phyloP scores from a whole-genome alignment of 169 alveolate species.

The Eimeria falciformis region DNA sequence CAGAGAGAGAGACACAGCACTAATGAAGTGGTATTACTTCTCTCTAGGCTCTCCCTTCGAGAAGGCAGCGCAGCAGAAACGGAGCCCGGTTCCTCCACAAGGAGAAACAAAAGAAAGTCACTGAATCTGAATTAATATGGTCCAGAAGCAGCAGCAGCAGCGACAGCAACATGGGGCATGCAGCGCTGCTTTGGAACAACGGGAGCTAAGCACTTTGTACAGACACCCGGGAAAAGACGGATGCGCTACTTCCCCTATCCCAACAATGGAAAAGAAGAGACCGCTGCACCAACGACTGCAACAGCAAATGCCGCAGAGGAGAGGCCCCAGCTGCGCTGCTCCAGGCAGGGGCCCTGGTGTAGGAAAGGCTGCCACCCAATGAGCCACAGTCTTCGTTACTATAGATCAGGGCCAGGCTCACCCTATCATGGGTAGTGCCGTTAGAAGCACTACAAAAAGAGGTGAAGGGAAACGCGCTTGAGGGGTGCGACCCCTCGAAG shows the following conservation, averaged over 20 bases:
- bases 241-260: slow-evolving; percentile 21
- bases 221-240: slow-evolving; percentile 18
- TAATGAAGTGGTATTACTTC: neutral
- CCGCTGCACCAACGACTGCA: slow-evolving; percentile 43
- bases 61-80: too few species aligned
- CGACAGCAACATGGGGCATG: slow-evolving; percentile 29
- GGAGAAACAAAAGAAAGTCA: neutral
- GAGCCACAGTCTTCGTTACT: neutral
- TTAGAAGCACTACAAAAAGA: neutral
- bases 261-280: neutral
- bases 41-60: too few species aligned
- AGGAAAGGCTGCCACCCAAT: slow-evolving; percentile 36
- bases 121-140: neutral
- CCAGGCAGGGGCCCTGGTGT: slow-evolving; percentile 61
- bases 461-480: neutral
- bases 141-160: neutral
- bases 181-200: slow-evolving; percentile 14
- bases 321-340: slow-evolving; percentile 18
- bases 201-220: slow-evolving; percentile 38
- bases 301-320: slow-evolving; percentile 61
- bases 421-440: neutral
- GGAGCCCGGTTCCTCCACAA: neutral
- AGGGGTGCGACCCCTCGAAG: slow-evolving; percentile 11
- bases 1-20: neutral
- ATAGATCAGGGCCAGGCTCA: neutral